Base-by-base conservation (phyloP, 1,284 basidiomycete genomes). In the Ustilago crameri region DNA sequence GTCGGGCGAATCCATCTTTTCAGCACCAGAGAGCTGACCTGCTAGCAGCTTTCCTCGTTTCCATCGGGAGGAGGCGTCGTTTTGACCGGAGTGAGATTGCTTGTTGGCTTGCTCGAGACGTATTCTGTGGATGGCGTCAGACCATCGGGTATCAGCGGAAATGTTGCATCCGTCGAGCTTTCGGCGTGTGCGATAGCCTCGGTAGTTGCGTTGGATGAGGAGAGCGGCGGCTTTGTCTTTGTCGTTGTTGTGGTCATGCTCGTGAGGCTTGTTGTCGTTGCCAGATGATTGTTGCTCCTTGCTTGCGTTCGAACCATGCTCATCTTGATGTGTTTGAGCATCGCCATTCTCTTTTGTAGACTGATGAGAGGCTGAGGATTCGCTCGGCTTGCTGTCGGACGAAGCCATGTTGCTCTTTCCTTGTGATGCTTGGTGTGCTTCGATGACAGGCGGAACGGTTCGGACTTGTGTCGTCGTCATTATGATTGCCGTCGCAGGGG, bases 201-300 rank as follows among this genome's bases (percentile, higher is more conserved):
- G 73, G 44, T 78, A 79, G 64, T 78, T 74, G 37, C 61, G 49
- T 57, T 79, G 76, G 26, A 78, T 78, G 23, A 78, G 48, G 9
- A 59, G 51, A 1, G 75, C 75, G 5, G 75, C 75, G 0, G 64
- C 64, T 14, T 46, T 51, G 49, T 75, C 70, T 12, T 50, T n/a
- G 51, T 69, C 62, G 45, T 43, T 51, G 55, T 65, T 45, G 51
- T 70, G 52, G 12, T 75, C 52, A 40, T 65, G 61, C 32, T 64
- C 47, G 34, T 70, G 57, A 24, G 55, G 24, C n/a, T 43, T 35
- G 15, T 23, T 34, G 41, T 24, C 38, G 35, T 37, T n/a, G 35
- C 9, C 35, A n/a, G 35, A 37, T 5, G 14, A n/a, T 37, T 8
- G 12, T n/a, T 8, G 14, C 12, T 37, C 9, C 5, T 37, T 17